phyloP scores from a whole-genome alignment of 2,329 filamentous ascomycete species.

The Colletotrichum sp. region DNA sequence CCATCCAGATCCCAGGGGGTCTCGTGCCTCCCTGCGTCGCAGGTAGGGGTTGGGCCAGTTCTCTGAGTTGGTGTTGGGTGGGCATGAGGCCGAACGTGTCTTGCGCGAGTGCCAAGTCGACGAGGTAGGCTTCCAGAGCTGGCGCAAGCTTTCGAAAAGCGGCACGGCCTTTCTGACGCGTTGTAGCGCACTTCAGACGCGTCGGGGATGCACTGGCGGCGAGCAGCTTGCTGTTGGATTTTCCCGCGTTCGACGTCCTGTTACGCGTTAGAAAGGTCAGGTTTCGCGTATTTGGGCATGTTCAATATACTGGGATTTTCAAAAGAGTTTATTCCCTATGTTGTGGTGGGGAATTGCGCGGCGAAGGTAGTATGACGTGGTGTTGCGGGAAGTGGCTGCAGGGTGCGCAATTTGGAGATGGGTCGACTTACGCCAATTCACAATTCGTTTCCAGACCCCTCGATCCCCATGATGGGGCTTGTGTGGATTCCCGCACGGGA shows the following conservation, averaged over 20 bases:
- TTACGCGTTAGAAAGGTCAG: background rate
- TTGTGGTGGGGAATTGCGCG: background rate
- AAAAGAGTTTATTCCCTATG: background rate
- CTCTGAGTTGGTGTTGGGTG: background rate
- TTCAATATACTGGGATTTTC: background rate
- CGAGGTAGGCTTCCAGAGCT: too few relatives aligned
- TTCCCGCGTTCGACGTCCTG: background rate
- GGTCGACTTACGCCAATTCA: too few relatives aligned
- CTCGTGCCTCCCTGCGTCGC: background rate
- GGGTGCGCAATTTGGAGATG: too few relatives aligned
- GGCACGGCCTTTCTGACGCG: background rate
- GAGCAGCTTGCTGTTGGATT: background rate
- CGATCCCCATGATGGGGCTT: background rate
- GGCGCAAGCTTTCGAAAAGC: too few relatives aligned
- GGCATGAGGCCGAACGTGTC: background rate
- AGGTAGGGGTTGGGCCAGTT: background rate
- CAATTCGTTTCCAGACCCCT: background rate
- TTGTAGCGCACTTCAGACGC: background rate
- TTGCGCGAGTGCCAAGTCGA: background rate
- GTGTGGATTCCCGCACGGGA: accelerated
- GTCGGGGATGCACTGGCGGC: background rate
- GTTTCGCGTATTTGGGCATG: background rate
- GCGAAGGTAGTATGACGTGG: background rate
- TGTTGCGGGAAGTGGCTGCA: too few relatives aligned
- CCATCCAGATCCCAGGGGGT: background rate